Percentiles rank a stretch among this genome's conserved stretches.
Evolutionary conservation across 73 alveolate genomes (phyloP).

Genomic region (Stentor roeselii): DNA sequence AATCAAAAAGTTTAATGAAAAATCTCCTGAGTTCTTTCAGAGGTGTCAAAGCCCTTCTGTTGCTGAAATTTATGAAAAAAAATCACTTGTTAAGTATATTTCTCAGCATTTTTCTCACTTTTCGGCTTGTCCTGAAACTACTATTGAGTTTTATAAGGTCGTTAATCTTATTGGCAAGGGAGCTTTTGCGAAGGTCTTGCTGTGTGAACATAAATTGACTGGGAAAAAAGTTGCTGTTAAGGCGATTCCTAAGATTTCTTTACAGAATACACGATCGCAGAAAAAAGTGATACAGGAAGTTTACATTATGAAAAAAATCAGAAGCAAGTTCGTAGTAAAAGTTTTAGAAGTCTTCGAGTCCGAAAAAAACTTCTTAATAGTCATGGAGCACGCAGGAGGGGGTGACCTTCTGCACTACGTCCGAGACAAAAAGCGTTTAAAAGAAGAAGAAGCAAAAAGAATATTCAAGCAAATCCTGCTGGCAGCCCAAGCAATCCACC

Average conservation of each 20-base stretch:
- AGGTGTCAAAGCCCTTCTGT: constrained; percentile 1
- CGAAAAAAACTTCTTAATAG: constrained; percentile 76
- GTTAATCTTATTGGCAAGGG: constrained; percentile 89
- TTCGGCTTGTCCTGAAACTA: neutral
- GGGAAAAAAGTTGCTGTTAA: constrained; percentile 95
- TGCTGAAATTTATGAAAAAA: neutral
- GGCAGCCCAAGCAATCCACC: constrained; percentile 80
- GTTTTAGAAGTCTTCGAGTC: constrained; percentile 91
- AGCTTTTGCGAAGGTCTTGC: constrained; percentile 95
- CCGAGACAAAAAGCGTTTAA: constrained; percentile 76
- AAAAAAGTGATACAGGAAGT: constrained; percentile 88
- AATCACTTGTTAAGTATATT: neutral
- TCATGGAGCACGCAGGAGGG: constrained; percentile 92
- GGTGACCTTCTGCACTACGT: constrained; percentile 90
- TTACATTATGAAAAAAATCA: constrained; percentile 63
- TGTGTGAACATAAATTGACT: constrained; percentile 85
- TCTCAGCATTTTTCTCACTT: neutral
- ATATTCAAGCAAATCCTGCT: constrained; percentile 82
- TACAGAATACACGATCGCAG: constrained; percentile 57
- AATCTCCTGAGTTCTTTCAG: neutral
- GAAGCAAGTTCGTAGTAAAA: constrained; percentile 58
- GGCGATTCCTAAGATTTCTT: constrained; percentile 51
- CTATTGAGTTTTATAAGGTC: constrained; percentile 53
- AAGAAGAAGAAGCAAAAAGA: constrained; percentile 78
- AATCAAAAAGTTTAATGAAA: neutral